Base-by-base conservation (phyloP, 495 filamentous ascomycete species). In the Alectoria sarmentosa region DNA sequence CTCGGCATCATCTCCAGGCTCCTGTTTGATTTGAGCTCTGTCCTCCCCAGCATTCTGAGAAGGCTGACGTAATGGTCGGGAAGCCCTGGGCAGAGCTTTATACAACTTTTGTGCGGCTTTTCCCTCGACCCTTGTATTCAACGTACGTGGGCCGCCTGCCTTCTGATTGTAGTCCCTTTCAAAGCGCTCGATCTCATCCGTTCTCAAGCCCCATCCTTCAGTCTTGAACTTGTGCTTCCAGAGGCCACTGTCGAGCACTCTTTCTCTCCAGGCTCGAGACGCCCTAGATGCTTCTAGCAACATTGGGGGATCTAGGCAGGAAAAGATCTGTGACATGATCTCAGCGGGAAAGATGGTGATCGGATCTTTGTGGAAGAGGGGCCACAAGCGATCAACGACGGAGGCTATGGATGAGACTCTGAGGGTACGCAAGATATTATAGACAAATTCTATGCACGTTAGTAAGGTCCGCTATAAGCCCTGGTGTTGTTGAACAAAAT, bases 351-450 rank as follows among this genome's bases (percentile, higher is more conserved):
- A 84, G 69, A 89, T 85, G 64, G 84, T 76, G 38, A 96, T 83
- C 55, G 96, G 96, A 76, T 98, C 91, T 76, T 96, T 90, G 74
- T 97, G 91, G 32, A 96, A 86, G 9, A 90, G 83, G 11, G 88
- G 89, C 56, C 87, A 85, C 23, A 96, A 77, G 49, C 82, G 80
- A 49, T 89, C 86, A 32, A 94, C 90, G 28, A 96, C 84, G n/a
- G 84, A 80, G 21, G 87, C 85, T 59, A 96, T 85, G 17, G 85
- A 83, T 39, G 86, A 86, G 26, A 90, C 92, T 26, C 86, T 87
- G 8, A 96, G 79, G 57, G 87, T 85, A 65, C 84, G 83, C 42
- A 96, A 78, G 30, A 95, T 66, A 34, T 73, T 77, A 62, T 81
- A 82, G 34, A 78, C 79, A 60, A 83, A 71, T 67, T 82, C 81